These are phyloP conservation scores for Candida yuanshanica DNA, from an alignment of 805 yeast species.

Conservation along the genomic window DNA sequence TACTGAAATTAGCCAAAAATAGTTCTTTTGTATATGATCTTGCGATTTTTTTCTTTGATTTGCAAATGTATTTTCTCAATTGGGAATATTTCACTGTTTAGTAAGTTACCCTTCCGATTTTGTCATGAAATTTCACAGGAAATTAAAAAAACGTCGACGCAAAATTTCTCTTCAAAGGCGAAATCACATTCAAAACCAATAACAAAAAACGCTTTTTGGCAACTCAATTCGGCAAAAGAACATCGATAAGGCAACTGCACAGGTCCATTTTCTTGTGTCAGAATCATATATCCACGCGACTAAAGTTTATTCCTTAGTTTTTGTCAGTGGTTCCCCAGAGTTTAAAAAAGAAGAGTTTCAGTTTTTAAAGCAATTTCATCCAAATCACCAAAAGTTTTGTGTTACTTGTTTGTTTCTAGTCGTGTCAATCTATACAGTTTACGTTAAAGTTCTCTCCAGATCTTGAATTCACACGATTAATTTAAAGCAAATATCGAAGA, in stretches of 20 bases:
- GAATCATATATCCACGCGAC: no score
- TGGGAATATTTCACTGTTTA: not conserved
- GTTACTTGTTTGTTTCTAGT: not conserved
- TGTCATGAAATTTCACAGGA: not conserved
- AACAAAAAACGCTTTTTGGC: not conserved
- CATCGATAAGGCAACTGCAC: no score
- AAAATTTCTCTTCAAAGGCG: not conserved
- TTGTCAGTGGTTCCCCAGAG: no score
- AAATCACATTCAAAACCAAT: not conserved
- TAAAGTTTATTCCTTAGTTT: no score
- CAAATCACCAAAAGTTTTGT: not conserved
- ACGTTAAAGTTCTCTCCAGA: no score
- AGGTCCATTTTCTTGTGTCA: no score
- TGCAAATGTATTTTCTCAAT: not conserved
- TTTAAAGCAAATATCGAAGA: not conserved
- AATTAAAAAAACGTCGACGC: not conserved
- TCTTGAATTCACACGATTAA: no score
- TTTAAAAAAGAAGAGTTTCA: no score
- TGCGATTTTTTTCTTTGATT: not conserved
- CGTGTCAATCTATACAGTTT: not conserved
- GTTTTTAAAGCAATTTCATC: no score
- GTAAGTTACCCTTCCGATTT: not conserved
- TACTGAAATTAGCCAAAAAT: no score
- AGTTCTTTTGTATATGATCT: no score
- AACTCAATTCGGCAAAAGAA: not conserved